Base-by-base conservation (phyloP, 139 green algal genomes). In the Desmodesmus armatus region DNA sequence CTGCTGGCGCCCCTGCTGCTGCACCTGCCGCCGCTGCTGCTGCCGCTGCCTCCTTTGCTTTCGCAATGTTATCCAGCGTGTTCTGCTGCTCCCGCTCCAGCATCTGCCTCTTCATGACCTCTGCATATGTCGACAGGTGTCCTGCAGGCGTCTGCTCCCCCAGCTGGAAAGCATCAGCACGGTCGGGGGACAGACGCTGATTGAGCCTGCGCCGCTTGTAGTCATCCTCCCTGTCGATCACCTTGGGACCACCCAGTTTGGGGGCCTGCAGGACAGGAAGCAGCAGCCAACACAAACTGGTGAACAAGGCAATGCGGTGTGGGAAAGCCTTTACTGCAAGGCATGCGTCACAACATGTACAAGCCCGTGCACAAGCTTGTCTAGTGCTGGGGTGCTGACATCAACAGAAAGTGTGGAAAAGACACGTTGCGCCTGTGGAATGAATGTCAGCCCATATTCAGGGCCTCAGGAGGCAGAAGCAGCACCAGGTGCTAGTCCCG, bases 191-290 rank as follows among this genome's bases (percentile, higher is more conserved):
- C 17, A 99, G 91, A 71, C 95, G 92, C 66, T 96, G 93, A 58
- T 95, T 89, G 80, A 98, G 85, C 31, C 96, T 88, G 11, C 95
- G 91, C 51, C 92, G 89, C 44, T 89, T 83, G 92, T 99, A 99
- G 6, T 99, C 96, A 78, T 94, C 92, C 89, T 99, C 97, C 1
- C 96, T 85, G 84, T 99, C 97, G 78, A 99, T 98, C 40, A 39
- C 89, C 27, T 88, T 86, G 23, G 84, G 84, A n/a, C n/a, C n/a
- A n/a, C n/a, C n/a, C n/a, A n/a, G n/a, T n/a, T n/a, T n/a, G n/a
- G n/a, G 72, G 84, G 76, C 53, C 82, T 35, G n/a, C 85, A 88
- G 27, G 53, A n/a, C 53, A 63, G 53, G 53, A 17, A n/a, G 53
- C 53, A 21, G 21, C 17, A 70, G 60, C 60, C 13, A n/a, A n/a